Conservation (phyloP, 345 rosid genomes). For the Gossypium stocksii region DNA sequence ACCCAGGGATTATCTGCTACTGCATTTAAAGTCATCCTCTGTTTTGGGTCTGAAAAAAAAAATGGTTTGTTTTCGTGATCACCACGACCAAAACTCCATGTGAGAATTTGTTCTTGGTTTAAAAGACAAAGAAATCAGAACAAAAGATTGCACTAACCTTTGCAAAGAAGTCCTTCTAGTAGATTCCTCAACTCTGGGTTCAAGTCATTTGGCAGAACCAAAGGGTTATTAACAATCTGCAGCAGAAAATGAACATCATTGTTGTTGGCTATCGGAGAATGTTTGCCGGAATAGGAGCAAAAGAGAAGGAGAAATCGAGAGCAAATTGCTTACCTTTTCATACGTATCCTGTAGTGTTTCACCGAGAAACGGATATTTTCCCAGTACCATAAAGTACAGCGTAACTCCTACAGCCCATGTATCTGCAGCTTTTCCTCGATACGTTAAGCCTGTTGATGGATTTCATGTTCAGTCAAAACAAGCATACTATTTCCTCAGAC, state of each 20-base stretch:
- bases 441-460: constrained; percentile 64
- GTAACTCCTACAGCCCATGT: constrained; percentile 98
- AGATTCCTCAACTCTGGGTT: constrained; percentile 63
- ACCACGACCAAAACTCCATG: not conserved
- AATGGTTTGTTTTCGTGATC: not conserved
- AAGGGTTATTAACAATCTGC: constrained; percentile 78
- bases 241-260: not conserved
- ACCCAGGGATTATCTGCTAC: constrained; percentile 81
- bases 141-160: constrained; percentile 42
- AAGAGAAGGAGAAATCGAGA: not conserved
- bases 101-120: not conserved
- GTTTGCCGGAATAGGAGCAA: not conserved
- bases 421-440: constrained; percentile 86
- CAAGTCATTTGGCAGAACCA: constrained; percentile 61
- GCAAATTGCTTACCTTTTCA: constrained; percentile 61
- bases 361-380: constrained; percentile 89
- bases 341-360: constrained; percentile 94
- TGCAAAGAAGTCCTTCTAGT: constrained; percentile 86
- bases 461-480: constrained; percentile 10
- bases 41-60: constrained; percentile 54
- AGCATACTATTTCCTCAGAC: not conserved
- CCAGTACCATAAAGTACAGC: constrained; percentile 77
- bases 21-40: constrained; percentile 63
- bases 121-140: not conserved
- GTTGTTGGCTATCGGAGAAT: not conserved